Evolutionary conservation across 2,329 filamentous ascomycete species (phyloP), one percentile per base, ranked within the genome.

Genomic region (Pseudogymnoascus sp.): DNA sequence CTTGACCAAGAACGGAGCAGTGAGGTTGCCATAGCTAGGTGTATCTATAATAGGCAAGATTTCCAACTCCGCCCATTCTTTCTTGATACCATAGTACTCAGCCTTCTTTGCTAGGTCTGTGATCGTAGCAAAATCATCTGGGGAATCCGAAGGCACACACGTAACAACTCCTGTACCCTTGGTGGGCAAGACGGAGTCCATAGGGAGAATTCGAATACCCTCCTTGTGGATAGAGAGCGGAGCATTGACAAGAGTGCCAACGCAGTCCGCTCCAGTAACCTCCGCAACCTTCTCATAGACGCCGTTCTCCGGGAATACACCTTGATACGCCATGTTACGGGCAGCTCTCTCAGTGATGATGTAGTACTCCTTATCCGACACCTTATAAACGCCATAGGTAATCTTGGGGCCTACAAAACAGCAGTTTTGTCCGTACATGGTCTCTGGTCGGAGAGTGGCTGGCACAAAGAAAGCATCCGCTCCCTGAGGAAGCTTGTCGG

Each of bases 91-190:
- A 75, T 99, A 96, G 79, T 90, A 97, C 6, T 96, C 93, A 0
- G 93, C 84, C 80, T 99, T 99, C 82, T 97, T 97, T 38, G 85
- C 84, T 63, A 99, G 82, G 65, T 99, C 94, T 50, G 84, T 82
- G 41, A 93, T 82, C 30, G 91, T 99, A 47, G 91, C 91, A 74
- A 88, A 99, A 72, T 99, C 94, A 71, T 99, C 94, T 1, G 94
- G 91, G 62, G 90, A 95, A 77, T 99, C 94, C 2, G 91, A 97
- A 18, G 94, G 94, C 12, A 99, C 94, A 39, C 85, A 97, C 1
- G 92, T 96, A 57, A 99, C 94, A 38, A 99, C 92, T 72, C 92
- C 94, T 20, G 94, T 99, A 71, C 94, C 94, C 80, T 99, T 99
- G 61, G 88, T 89, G 14, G 91, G 87, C 68, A 94, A 87, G 53